Base-by-base conservation (phyloP, 2,329 filamentous ascomycete species). In the Curvularia lunata region DNA sequence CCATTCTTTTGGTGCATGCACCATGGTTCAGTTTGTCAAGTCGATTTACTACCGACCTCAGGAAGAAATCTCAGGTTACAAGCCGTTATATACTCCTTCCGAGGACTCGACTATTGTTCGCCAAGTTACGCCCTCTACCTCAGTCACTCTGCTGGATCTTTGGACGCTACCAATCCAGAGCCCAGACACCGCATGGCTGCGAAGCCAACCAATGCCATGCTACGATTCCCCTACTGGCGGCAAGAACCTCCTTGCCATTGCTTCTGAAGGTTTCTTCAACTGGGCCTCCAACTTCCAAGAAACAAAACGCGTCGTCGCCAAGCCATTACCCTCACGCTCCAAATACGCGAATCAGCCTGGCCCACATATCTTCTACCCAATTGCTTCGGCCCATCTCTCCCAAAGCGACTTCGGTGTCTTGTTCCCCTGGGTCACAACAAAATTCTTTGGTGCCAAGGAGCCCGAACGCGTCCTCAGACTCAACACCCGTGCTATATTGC, bases 341-440 rank as follows among this genome's bases (percentile, higher is more conserved):
- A 56, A 52, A 30, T 54, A 62, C 61, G 75, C 82, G 55, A 78
- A 78, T 0, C 66, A 70, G 41, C 71, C 69, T 2, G 73, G 76
- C 54, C 88, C 91, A 4, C 84, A 88, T 65, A 86, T 94, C 69
- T 96, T 91, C 78, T 94, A 91, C 73, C 87, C 91, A 2, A 74
- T 82, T 13, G 81, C 84, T 43, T 90, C 88, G n/a, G 91, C 91
- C 0, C 92, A 96, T 72, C 83, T 96, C 25, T 91, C 85, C 56
- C 92, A 96, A 76, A 90, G 87, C 19, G 92, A 96, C 70, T 96
- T 95, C 66, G 92, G 90, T 34, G 79, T 95, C 23, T 78, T 96
- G 21, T 96, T 96, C 70, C 91, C 91, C 0, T 90, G 88, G 83
- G 64, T 83, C 1, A 82, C 81, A 8, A 79, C 79, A 47, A 79